A percentile compares a stretch with the other conserved stretches of the same genome.
Conservation (phyloP, 164 flowering plant genomes). For the Magnolia officinalis region DNA sequence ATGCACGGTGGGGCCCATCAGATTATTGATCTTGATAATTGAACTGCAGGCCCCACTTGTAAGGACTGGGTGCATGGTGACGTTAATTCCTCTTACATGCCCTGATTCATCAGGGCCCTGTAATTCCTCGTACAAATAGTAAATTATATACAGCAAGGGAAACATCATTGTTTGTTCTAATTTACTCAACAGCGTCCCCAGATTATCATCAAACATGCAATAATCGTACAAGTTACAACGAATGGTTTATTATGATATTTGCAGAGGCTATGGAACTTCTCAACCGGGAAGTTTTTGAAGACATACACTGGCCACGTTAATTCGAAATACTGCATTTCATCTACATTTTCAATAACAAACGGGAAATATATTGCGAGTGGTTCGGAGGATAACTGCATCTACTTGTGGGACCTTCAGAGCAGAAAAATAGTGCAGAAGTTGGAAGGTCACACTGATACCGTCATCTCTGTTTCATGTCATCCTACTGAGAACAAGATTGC, state of each 20-base stretch:
- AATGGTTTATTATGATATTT: constrained; percentile 6
- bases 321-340: constrained; percentile 71
- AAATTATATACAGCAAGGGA: too few relatives aligned
- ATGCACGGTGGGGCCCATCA: too few relatives aligned
- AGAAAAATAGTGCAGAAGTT: constrained; percentile 75
- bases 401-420: constrained; percentile 90
- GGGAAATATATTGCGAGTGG: constrained; percentile 88
- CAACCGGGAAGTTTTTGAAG: constrained; percentile 81
- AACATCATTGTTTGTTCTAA: too few relatives aligned
- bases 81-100: too few relatives aligned
- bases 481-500: constrained; percentile 83
- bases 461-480: constrained; percentile 79
- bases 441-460: constrained; percentile 85
- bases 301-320: constrained; percentile 89
- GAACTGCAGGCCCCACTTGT: too few relatives aligned
- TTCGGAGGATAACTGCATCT: constrained; percentile 79
- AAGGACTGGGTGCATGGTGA: too few relatives aligned
- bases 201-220: neutral
- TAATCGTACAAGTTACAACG: neutral
- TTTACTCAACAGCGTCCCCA: too few relatives aligned
- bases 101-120: too few relatives aligned
- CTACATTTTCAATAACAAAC: constrained; percentile 75
- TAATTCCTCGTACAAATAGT: too few relatives aligned
- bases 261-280: constrained; percentile 92
- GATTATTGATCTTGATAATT: too few relatives aligned